Evolutionary conservation across 2,329 filamentous ascomycete species (phyloP), one percentile per base, ranked within the genome.

Genomic region (Fusarium nelsonii): DNA sequence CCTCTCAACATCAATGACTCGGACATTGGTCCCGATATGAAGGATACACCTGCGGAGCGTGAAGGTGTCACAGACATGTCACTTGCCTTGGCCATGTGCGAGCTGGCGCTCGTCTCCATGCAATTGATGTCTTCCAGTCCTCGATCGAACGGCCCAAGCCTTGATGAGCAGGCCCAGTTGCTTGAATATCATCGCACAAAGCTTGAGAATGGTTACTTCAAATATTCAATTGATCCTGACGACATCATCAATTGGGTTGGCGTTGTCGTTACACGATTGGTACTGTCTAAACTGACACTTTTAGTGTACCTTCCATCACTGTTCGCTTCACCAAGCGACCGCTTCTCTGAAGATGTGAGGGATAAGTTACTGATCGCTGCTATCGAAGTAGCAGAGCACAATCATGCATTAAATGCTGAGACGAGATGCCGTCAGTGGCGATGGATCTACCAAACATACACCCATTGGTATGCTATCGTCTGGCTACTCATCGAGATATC

Each of bases 371-470:
- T 87, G 5, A 78, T 83, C 41, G 79, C 84, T 0, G 84, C 83
- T 4, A 83, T 87, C 18, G 85, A 88, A 65, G 79, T 87, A 1
- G 84, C 86, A 41, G 86, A 88, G 71, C 87, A 86, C 68, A 87
- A 83, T 61, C 82, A 85, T 64, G 78, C 83, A 1, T 75, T 89
- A n/a, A 87, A 85, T 52, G 77, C 80, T 4, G 85, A 88, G 57
- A 76, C 78, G 4, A 78, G 77, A 16, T 82, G 81, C 54, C 81
- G 81, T 11, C 83, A 84, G 46, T 88, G 84, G 83, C 84, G 84
- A 18, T 89, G 87, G 87, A 77, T 87, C 8, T 88, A 86, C 74
- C 84, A 87, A 69, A 87, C 85, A 0, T 88, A 87, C 72, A 86
- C 83, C 1, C 85, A 88, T 62, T 89, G 86, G 85, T 82, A 88